Evolutionary conservation across 140 eudicot species (phyloP), one percentile per base, ranked within the genome.

Genomic region (Bidens hawaiensis): DNA sequence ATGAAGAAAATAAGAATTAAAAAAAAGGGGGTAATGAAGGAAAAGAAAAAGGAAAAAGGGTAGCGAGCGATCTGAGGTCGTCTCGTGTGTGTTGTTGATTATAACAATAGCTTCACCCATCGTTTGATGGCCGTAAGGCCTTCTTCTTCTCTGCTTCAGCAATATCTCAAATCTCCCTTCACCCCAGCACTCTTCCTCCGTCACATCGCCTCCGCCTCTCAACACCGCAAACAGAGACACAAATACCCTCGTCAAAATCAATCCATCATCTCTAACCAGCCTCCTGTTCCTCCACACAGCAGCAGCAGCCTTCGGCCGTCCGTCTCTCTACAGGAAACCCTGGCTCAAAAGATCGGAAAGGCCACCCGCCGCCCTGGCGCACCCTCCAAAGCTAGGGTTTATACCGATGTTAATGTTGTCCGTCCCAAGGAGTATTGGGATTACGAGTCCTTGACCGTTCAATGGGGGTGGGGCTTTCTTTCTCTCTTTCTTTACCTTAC

Each of bases 391-490:
- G 80, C 94, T 68, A 69, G 94, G 67, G 94, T 81, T 65, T 84
- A 84, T 69, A 47, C 85, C 13, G 93, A 84, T 72, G 73, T 84
- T 47, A 84, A 84, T 30, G 87, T 84, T 45, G 54, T 65, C 18
- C 86, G 91, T 11, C 87, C 91, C 11, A 74, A 75, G 30, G 90
- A 83, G 58, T 83, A 83, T 12, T 84, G 84, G 84, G 87, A 80
- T 64, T 84, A 84, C 65, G 93, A 84, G 70, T 72, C 94, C 61
- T 76, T 81, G 55, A 81, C 93, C 62, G 87, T 84, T 55, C 87
- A 81, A 48, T 84, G 94, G 94, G 93, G 88, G 94, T 84, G n/a
- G n/a, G n/a, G n/a, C n/a, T n/a, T n/a, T n/a, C n/a, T 62, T 65
- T 54, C 6, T 17, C 5, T 69, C 5, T 38, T 11, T 1, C 13